These are phyloP conservation scores for Linnemannia zychae DNA, from an alignment of 192 early-diverging fungal genomes.

Conservation along the genomic window DNA sequence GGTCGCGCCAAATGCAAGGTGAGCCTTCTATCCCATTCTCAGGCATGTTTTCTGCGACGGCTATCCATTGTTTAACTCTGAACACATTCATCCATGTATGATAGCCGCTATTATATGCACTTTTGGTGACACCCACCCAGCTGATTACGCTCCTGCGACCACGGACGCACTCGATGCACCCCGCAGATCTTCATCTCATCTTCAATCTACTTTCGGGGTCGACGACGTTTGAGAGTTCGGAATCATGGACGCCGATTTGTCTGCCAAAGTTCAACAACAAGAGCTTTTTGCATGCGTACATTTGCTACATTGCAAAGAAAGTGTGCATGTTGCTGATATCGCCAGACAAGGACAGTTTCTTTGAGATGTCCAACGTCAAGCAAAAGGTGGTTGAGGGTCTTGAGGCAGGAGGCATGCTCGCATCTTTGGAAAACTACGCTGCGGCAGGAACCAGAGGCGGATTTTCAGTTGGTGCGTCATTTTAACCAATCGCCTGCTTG, in stretches of 20 bases:
- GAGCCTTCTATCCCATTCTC: neutral
- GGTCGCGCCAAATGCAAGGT: constrained; percentile 71
- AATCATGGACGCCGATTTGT: constrained; percentile 96
- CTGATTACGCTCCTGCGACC: constrained; percentile 82
- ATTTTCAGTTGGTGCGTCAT: constrained; percentile 50
- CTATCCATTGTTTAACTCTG: neutral
- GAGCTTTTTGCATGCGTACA: constrained; percentile 91
- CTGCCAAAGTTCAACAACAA: constrained; percentile 91
- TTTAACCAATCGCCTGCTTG: neutral
- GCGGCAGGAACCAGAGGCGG: constrained; percentile 43
- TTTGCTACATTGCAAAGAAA: constrained; percentile 82
- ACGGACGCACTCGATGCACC: constrained; percentile 83
- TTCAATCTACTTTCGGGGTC: constrained; percentile 86
- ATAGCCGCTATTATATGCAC: constrained; percentile 80
- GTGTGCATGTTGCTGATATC: constrained; percentile 82
- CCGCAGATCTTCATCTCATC: constrained; percentile 83
- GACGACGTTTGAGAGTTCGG: constrained; percentile 80
- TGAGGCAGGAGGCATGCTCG: constrained; percentile 33
- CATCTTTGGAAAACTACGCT: constrained; percentile 33
- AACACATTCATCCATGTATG: neutral
- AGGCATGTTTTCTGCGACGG: too few relatives aligned
- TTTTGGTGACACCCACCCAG: constrained; percentile 82
- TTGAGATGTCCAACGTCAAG: constrained; percentile 80
- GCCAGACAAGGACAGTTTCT: constrained; percentile 88
- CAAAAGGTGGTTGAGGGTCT: constrained; percentile 71